Conservation (phyloP, 257 asterid genomes). For the Nicotiana noctiflora region DNA sequence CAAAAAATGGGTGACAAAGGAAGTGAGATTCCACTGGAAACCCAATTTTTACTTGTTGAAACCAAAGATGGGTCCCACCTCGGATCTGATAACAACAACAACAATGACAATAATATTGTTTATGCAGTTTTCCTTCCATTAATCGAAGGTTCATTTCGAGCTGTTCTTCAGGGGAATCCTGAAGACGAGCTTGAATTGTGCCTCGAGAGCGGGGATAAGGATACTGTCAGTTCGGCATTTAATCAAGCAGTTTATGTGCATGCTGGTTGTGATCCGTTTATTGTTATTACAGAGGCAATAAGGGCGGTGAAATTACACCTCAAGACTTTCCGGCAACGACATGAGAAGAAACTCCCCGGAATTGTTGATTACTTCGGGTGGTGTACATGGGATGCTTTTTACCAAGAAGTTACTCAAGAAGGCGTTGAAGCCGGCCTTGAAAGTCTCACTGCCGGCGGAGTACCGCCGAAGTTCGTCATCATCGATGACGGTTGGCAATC, state of each 20-base stretch:
- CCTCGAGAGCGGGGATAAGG: conserved; percentile 63
- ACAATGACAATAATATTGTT: conserved; percentile 30
- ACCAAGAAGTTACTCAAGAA: conserved; percentile 75
- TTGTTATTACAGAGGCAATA: conserved; percentile 52
- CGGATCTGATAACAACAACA: conserved; percentile 34
- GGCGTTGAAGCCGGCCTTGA: conserved; percentile 75
- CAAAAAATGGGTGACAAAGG: conserved; percentile 81
- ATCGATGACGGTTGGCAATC: conserved; percentile 92
- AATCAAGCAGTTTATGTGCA: conserved; percentile 52
- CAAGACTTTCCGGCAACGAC: conserved; percentile 48
- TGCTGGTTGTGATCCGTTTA: conserved; percentile 62
- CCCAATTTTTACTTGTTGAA: conserved; percentile 65
- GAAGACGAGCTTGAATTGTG: conserved; percentile 59
- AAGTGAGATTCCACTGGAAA: conserved; percentile 67
- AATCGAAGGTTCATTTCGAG: conserved; percentile 66
- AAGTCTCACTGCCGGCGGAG: conserved; percentile 53
- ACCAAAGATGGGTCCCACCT: conserved; percentile 46
- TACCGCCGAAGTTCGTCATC: conserved; percentile 72
- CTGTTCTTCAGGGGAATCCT: conserved; percentile 67
- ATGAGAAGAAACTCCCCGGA: conserved; percentile 69
- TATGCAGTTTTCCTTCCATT: conserved; percentile 67
- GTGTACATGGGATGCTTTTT: conserved; percentile 95
- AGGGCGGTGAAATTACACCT: conserved; percentile 52
- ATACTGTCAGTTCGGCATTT: conserved; percentile 35
- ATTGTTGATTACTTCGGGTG: conserved; percentile 74